These are phyloP conservation scores for Penicillium rolfsii DNA, from an alignment of 2,329 filamentous ascomycete species.

Conservation along the genomic window DNA sequence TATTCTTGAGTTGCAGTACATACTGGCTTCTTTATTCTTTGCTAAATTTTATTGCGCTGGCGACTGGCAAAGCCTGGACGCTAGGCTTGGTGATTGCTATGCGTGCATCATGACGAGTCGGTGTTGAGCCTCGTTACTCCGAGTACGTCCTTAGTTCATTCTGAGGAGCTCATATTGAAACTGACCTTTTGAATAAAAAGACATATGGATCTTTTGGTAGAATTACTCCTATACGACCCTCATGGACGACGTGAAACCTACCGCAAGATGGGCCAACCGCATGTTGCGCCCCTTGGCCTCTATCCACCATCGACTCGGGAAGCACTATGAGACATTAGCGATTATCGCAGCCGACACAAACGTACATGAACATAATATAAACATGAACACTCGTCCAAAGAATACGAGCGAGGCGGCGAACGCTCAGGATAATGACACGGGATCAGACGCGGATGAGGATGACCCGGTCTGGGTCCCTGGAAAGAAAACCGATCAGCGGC, in stretches of 20 bases:
- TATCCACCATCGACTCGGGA: conserved; percentile 46
- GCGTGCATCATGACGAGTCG: conserved; percentile 18
- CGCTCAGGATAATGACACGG: conserved; percentile 21
- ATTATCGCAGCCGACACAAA: conserved; percentile 32
- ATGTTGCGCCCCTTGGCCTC: conserved; percentile 48
- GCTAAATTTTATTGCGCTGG: conserved; percentile 4
- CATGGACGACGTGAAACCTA: conserved; percentile 45
- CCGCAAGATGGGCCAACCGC: conserved; percentile 49
- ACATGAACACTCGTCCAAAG: conserved; percentile 5
- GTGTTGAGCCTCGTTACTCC: conserved; percentile 12
- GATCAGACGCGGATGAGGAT: conserved; percentile 41
- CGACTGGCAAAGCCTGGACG: conserved; percentile 10
- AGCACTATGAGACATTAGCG: conserved; percentile 42
- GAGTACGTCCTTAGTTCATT: conserved; percentile 8
- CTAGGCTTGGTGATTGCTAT: conserved; percentile 18
- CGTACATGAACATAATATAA: conserved; percentile 18
- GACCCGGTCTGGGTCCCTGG: conserved; percentile 48
- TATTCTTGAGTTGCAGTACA: conserved; percentile 14
- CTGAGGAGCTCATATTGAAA: neutral
- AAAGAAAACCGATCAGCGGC: conserved; percentile 35
- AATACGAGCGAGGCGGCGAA: conserved; percentile 10
- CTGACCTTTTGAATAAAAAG: conserved; percentile 5
- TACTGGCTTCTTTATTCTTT: neutral
- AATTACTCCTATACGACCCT: conserved; percentile 8
- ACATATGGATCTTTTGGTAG: conserved; percentile 14